Base-by-base conservation (phyloP, 768 basidiomycete genomes). In the Cystobasidium tubakii region DNA sequence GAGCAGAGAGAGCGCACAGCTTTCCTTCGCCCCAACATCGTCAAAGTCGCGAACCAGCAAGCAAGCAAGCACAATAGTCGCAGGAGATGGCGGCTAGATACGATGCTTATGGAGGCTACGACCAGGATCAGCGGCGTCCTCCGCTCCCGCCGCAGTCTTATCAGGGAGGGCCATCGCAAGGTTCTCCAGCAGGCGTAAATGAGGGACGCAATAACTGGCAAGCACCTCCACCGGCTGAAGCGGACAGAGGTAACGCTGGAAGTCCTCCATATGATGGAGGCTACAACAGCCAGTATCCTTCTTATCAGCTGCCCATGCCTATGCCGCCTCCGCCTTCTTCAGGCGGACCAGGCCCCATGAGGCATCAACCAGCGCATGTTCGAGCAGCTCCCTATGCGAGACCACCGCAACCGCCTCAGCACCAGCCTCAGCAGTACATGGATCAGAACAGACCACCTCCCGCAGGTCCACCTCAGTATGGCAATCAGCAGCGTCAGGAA, bases 81-180 rank as follows among this genome's bases (percentile, higher is more conserved):
- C 19, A 34, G n/a, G 29, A 27, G 3, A 73, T 73, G 71, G 39
- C 25, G 12, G 25, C 23, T 17, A 60, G 62, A 25, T 50, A 63
- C 34, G 33, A 73, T 17, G 57, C 71, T 10, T 73, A 73, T 33
- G 71, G 71, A 25, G 71, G 71, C 43, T 73, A 73, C 31, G 71
- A 73, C 71, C 53, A 71, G 17, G 55, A 36, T 46, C 23, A 62
- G 36, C 31, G 25, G 57, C 46, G 46, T 21, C 46, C 46, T 15
- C 46, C 46, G 4, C 15, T 21, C 46, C 46, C 12, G 46, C 46
- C 46, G 46, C 46, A 15, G 21, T 50, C 46, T 50, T 50, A 50
- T n/a, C 46, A 15, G n/a, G 46, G 10, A 15, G n/a, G 46, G 21
- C 46, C 46, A 50, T n/a, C 46, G n/a, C 46, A 15, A 65, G 10